Evolutionary conservation across 768 basidiomycete species (phyloP).

Genomic region (Arthromyces matolae): DNA sequence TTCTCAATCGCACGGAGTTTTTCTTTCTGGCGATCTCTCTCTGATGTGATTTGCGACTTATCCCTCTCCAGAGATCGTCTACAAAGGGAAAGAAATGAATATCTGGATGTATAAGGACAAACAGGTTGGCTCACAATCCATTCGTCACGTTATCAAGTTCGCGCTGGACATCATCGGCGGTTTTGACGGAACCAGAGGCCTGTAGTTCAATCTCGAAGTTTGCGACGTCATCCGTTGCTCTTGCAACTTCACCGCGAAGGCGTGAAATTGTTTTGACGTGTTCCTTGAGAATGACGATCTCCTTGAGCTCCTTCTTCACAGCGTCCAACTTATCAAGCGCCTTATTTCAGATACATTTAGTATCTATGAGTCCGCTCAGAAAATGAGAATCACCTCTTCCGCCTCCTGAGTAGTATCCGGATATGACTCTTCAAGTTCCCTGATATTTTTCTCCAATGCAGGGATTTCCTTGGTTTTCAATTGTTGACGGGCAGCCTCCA

Average conservation of each 20-base stretch:
- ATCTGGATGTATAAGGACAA: background rate
- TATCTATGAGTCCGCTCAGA: constrained; percentile 6
- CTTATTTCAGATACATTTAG: constrained; percentile 40
- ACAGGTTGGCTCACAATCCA: constrained; percentile 53
- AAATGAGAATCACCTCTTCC: constrained; percentile 49
- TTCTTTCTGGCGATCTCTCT: constrained; percentile 59
- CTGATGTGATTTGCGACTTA: constrained; percentile 48
- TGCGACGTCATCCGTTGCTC: constrained; percentile 56
- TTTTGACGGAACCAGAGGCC: constrained; percentile 72
- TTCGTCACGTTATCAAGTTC: constrained; percentile 64
- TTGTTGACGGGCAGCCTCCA: constrained; percentile 50
- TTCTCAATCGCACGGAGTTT: constrained; percentile 53
- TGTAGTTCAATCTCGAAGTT: constrained; percentile 67
- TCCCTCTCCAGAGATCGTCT: constrained; percentile 70
- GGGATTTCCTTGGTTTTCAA: constrained; percentile 65
- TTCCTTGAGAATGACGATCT: constrained; percentile 56
- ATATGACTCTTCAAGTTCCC: constrained; percentile 50
- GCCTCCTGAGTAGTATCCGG: constrained; percentile 49
- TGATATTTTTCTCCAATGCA: constrained; percentile 56
- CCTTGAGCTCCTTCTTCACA: constrained; percentile 57
- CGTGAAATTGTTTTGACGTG: constrained; percentile 56
- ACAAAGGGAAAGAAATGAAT: constrained; percentile 1
- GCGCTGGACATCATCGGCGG: constrained; percentile 79
- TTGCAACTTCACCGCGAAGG: constrained; percentile 55
- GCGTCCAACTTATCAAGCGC: constrained; percentile 46